These are phyloP conservation scores for Ophiostoma triangulosporum DNA, from an alignment of 2,329 filamentous ascomycete genomes.

Conservation along the genomic window DNA sequence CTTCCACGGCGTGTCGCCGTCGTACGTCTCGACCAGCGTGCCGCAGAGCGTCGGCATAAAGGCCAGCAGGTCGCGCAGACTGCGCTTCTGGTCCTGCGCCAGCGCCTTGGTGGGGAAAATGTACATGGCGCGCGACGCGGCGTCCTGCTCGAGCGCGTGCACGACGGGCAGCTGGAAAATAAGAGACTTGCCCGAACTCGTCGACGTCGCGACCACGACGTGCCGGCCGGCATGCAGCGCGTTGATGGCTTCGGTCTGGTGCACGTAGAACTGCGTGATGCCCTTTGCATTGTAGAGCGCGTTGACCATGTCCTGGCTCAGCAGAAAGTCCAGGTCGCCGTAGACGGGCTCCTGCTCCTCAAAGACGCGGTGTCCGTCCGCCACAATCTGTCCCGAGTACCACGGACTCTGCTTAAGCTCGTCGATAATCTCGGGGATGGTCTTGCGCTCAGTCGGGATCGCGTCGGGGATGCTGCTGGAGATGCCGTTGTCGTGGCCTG, in stretches of 20 bases:
- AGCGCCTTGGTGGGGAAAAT: constrained; percentile 97
- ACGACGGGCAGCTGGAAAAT: constrained; percentile 94
- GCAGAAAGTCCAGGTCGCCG: constrained; percentile 69
- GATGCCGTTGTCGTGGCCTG: constrained; percentile 23
- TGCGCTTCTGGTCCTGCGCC: constrained; percentile 85
- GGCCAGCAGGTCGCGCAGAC: constrained; percentile 68
- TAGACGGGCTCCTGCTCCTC: constrained; percentile 71
- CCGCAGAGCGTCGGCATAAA: constrained; percentile 70
- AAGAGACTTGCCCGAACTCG: constrained; percentile 92
- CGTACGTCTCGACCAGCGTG: constrained; percentile 78
- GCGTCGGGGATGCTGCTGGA: constrained; percentile 34
- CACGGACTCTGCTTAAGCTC: constrained; percentile 73
- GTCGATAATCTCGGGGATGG: constrained; percentile 70
- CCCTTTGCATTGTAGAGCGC: constrained; percentile 83
- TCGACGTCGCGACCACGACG: constrained; percentile 88
- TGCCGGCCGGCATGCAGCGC: constrained; percentile 67
- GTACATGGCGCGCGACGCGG: constrained; percentile 75
- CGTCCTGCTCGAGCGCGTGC: constrained; percentile 68
- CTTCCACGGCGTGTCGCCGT: constrained; percentile 80
- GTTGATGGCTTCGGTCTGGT: constrained; percentile 91
- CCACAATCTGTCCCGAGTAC: constrained; percentile 88
- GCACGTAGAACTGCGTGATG: constrained; percentile 76
- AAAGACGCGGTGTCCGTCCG: constrained; percentile 82
- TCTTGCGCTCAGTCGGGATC: constrained; percentile 69
- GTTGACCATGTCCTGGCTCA: constrained; percentile 90